A percentile compares a stretch with the other conserved stretches of the same genome.
phyloP scores from a whole-genome alignment of 352 stramenopile species.

The Globisporangium alternatum region DNA sequence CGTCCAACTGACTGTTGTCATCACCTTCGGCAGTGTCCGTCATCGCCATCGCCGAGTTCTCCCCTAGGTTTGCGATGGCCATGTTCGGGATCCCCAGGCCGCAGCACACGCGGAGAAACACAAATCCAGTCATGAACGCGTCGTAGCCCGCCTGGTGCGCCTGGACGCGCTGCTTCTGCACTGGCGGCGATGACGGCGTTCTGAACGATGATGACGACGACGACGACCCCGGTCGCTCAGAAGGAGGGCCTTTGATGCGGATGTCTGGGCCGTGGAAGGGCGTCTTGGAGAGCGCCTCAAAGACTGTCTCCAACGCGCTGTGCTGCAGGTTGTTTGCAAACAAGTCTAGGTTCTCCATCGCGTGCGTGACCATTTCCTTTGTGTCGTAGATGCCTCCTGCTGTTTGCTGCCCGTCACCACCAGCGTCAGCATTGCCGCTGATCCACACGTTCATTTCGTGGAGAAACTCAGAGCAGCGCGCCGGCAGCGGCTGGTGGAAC shows the following conservation, averaged over 20 bases:
- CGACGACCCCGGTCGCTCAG: not conserved
- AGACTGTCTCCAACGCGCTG: conserved; percentile 66
- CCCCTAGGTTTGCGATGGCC: conserved; percentile 32
- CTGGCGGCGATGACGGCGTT: not conserved
- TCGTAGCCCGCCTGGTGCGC: conserved; percentile 78
- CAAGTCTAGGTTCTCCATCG: conserved; percentile 60
- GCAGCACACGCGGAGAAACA: conserved; percentile 67
- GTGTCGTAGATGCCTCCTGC: conserved; percentile 58
- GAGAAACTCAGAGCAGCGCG: conserved; percentile 54
- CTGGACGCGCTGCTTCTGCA: conserved; percentile 27
- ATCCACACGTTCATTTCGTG: conserved; percentile 56
- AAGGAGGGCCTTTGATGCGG: conserved; percentile 24
- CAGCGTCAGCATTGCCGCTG: conserved; percentile 4
- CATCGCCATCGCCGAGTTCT: conserved; percentile 1
- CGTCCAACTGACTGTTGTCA: conserved; percentile 3
- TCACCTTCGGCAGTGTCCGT: not conserved
- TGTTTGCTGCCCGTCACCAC: not conserved
- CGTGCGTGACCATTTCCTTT: conserved; percentile 62
- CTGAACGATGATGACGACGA: conserved; percentile 6
- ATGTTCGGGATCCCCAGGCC: conserved; percentile 59
- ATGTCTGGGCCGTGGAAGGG: conserved; percentile 64
- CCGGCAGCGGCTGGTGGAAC: conserved; percentile 61
- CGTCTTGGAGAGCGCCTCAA: conserved; percentile 48
- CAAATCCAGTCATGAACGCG: conserved; percentile 74
- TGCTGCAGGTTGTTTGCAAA: conserved; percentile 60